Base-by-base conservation (phyloP, 2,329 filamentous ascomycete species). In the Cladosporium sp. region DNA sequence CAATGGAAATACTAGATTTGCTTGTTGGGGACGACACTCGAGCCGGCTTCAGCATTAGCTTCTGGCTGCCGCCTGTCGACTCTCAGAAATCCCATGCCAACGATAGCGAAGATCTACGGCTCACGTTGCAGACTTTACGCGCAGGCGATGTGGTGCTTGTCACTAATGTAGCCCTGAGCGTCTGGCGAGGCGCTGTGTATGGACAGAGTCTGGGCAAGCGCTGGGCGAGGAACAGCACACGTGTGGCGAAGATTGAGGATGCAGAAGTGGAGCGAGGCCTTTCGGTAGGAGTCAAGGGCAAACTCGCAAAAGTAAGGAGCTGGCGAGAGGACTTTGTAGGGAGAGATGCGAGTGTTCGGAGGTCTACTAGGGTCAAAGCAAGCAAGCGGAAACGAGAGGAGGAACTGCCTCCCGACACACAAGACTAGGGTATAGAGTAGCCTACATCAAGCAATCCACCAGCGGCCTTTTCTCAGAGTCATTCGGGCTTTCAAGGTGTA, bases 21-120 rank as follows among this genome's bases (percentile, higher is more conserved):
- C 74, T 91, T 1, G 82, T 96, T 1, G 91, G 87, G 4, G 92
- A 97, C 67, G 87, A 95, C 48, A 95, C 90, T 0, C 81, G 78
- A 58, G 81, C 87, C 0, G 87, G 86, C 2, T 95, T 96, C 70
- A 82, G 78, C 28, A 76, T 96, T 52, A 91, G 86, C 2, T 89
- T 95, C 66, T 97, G 92, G 92, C 73, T 95, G 1, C 71, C 77
- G 4, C 68, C 74, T 2, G 51, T 56, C 16, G 62, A 68, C 56
- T 59, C 61, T n/a, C 56, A 60, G 14, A 41, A 63, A 59, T 56
- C 57, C 42, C 58, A 34, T 37, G 58, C 52, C 13, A 32, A 52
- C 45, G 59, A 43, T n/a, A 66, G 68, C 52, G 63, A 57, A 58
- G 35, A 58, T 50, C 69, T 81, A 19, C 64, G 72, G 9, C 60